Base-by-base conservation (phyloP, 495 filamentous ascomycete genomes). In the Corynascus novoguineensis region DNA sequence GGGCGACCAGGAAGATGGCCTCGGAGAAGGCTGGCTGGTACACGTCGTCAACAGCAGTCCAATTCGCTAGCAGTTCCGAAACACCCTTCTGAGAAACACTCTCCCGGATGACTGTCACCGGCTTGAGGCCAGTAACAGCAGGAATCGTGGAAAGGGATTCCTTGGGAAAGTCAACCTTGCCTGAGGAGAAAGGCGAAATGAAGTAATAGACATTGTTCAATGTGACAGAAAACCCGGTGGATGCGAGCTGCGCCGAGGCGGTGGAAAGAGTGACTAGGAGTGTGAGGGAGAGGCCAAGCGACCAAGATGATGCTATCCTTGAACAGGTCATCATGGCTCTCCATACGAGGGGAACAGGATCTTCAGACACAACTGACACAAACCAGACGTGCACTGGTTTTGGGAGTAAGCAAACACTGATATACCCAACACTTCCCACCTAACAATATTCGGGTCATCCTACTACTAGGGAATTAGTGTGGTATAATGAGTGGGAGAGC, bases 121-220 rank as follows among this genome's bases (percentile, higher is more conserved):
- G 75, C 65, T 70, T 59, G 55, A 66, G 51, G 49, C 66, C 55
- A 50, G 66, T 27, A 7, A 64, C 38, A 21, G 12, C 19, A n/a
- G 61, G 31, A 5, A 56, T 52, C 44, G 25, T 42, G 8, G 34
- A 9, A 4, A 62, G 19, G 10, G 56, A 50, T 21, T 19, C 34
- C 6, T 15, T 22, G 8, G 22, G 42, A 55, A 60, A 32, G 53
- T 37, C 6, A 42, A 70, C 52, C 11, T 63, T 63, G 38, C 62
- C 56, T 24, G 67, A 63, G 32, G 68, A 58, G 58, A 57, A 68
- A 24, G 61, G 62, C 1, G 65, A 63, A 50, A 74, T 62, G 49
- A 71, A 80, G 55, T 78, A 80, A 17, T 68, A 58, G 31, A 79
- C 66, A 27, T 66, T 65, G 61, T 78, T 71, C 44, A 80, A 47